These are phyloP conservation scores for Aspergillus saccharolyticus DNA, from an alignment of 495 filamentous ascomycete species.

Conservation along the genomic window DNA sequence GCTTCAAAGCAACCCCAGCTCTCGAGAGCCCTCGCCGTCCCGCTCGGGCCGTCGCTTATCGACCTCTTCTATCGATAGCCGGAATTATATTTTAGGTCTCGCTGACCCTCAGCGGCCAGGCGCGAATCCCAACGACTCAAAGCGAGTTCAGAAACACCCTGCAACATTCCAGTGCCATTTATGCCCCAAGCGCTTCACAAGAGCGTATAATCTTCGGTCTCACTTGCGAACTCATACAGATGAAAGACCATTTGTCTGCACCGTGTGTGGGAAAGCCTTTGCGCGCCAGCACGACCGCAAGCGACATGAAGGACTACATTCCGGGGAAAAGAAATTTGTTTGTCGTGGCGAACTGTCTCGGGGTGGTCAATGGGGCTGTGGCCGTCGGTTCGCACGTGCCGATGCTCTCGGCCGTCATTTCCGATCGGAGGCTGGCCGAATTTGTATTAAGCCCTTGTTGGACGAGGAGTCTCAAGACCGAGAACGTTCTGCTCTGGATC, in stretches of 20 bases:
- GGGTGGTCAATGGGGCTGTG: slow-evolving; percentile 86
- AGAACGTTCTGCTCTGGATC: slow-evolving; percentile 60
- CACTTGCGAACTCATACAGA: slow-evolving; percentile 90
- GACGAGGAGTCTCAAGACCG: slow-evolving; percentile 84
- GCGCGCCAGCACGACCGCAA: slow-evolving; percentile 92
- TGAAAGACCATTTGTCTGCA: slow-evolving; percentile 90
- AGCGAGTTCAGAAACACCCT: slow-evolving; percentile 90
- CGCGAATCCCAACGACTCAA: slow-evolving; percentile 54
- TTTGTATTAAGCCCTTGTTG: slow-evolving; percentile 92
- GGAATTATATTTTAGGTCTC: slow-evolving; percentile 88
- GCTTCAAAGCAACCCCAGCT: slow-evolving; percentile 42
- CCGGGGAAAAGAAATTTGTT: slow-evolving; percentile 94
- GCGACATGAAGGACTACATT: slow-evolving; percentile 84
- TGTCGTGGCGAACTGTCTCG: slow-evolving; percentile 84
- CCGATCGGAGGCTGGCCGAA: slow-evolving; percentile 86
- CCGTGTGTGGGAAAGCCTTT: slow-evolving; percentile 93
- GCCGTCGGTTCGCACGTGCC: slow-evolving; percentile 86
- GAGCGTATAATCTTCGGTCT: slow-evolving; percentile 86
- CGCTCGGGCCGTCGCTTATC: slow-evolving; percentile 70
- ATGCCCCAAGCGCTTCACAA: slow-evolving; percentile 83
- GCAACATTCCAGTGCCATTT: slow-evolving; percentile 84
- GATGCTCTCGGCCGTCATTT: slow-evolving; percentile 97
- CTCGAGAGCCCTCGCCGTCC: slow-evolving; percentile 56
- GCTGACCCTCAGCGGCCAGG: slow-evolving; percentile 81
- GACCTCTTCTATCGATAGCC: slow-evolving; percentile 76